Conservation (phyloP, 2,329 filamentous ascomycete species). For the Ophiocordyceps camponoti-leonardi region DNA sequence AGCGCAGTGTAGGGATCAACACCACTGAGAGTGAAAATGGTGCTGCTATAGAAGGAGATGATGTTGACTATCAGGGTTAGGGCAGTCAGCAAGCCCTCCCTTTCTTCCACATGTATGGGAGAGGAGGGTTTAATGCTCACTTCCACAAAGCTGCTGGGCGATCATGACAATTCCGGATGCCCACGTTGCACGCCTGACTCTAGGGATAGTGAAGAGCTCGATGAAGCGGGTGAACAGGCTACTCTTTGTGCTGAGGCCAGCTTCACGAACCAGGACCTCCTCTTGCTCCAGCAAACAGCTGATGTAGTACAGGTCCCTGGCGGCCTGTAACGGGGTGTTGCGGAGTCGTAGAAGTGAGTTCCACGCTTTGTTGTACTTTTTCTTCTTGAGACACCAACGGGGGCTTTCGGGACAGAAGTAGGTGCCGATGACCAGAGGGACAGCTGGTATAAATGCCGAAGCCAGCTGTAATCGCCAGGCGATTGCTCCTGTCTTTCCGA, state of each 20-base stretch:
- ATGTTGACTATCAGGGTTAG: slow-evolving; percentile 19
- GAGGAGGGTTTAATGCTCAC: slow-evolving; percentile 6
- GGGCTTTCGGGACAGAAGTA: slow-evolving; percentile 49
- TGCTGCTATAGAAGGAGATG: slow-evolving; percentile 30
- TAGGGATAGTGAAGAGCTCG: slow-evolving; percentile 39
- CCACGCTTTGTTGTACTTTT: slow-evolving; percentile 34
- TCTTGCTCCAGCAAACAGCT: slow-evolving; percentile 15
- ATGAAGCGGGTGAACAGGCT: slow-evolving; percentile 31
- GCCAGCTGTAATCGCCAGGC: slow-evolving; percentile 48
- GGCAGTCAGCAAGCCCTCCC: not conserved
- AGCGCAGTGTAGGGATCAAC: slow-evolving; percentile 13
- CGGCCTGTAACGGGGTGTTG: slow-evolving; percentile 41
- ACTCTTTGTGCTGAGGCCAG: slow-evolving; percentile 19
- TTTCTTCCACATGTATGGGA: not conserved
- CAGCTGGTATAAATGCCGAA: slow-evolving; percentile 46
- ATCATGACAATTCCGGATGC: slow-evolving; percentile 55
- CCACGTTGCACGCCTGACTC: slow-evolving; percentile 42
- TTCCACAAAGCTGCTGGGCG: slow-evolving; percentile 41
- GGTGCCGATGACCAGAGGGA: slow-evolving; percentile 38
- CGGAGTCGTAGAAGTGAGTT: slow-evolving; percentile 37
- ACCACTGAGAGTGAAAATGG: slow-evolving; percentile 26
- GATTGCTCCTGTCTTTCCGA: slow-evolving; percentile 39
- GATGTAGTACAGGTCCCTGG: slow-evolving; percentile 45
- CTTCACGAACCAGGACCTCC: slow-evolving; percentile 8
- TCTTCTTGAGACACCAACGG: slow-evolving; percentile 49